phyloP scores from a whole-genome alignment of 441 rosid genomes.

The Populus hybrid region DNA sequence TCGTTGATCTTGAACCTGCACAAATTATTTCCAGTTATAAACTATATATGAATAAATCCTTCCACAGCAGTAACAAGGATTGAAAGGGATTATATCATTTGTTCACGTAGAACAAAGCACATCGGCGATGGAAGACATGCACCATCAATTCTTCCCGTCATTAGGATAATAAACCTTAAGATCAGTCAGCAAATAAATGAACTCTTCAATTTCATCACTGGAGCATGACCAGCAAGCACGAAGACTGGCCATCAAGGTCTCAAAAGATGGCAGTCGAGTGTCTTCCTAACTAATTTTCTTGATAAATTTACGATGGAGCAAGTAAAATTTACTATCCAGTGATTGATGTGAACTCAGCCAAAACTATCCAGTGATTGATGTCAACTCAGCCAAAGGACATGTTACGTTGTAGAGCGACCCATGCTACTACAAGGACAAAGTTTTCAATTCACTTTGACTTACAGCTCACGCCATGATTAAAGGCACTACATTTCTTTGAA shows the following conservation, averaged over 20 bases:
- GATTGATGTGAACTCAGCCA: background rate
- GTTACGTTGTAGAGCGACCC: background rate
- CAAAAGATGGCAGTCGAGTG: no score
- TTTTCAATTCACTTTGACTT: background rate
- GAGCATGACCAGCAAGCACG: no score
- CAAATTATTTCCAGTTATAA: constrained; percentile 1
- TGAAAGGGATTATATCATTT: no score
- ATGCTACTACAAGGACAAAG: background rate
- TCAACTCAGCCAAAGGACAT: background rate
- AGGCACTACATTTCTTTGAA: background rate
- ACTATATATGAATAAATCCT: background rate
- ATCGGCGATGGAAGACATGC: no score
- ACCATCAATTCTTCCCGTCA: no score
- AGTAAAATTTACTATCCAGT: background rate
- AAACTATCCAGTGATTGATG: background rate
- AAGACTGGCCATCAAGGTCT: no score
- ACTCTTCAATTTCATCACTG: no score
- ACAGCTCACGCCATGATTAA: background rate
- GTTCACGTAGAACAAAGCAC: no score
- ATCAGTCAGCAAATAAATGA: no score
- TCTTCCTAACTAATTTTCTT: no score
- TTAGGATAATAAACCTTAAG: no score
- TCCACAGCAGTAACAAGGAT: background rate
- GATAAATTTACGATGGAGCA: background rate
- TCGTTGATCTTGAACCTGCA: constrained; percentile 75